phyloP scores from a whole-genome alignment of 2,329 filamentous ascomycete species.

The Elsinoe necatrix region DNA sequence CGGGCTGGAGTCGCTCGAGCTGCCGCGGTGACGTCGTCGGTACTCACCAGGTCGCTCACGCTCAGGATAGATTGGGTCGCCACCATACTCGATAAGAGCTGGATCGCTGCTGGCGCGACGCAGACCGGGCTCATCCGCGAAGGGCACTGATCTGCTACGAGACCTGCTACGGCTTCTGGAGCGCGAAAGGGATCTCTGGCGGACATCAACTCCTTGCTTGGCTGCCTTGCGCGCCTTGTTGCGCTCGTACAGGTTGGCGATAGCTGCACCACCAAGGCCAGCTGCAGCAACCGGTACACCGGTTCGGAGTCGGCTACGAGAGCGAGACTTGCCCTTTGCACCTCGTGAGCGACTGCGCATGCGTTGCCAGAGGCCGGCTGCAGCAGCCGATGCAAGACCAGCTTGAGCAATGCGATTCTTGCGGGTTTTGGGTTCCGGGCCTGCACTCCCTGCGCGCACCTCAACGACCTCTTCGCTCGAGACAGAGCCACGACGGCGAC shows the following conservation, averaged over 20 bases:
- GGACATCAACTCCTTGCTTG: constrained; percentile 36
- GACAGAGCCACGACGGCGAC: constrained; percentile 35
- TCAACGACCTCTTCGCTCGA: constrained; percentile 24
- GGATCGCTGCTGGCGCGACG: constrained; percentile 39
- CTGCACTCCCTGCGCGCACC: constrained; percentile 28
- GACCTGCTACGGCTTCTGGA: constrained; percentile 33
- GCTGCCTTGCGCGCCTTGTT: constrained; percentile 52
- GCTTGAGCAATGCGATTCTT: constrained; percentile 54
- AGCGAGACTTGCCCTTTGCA: constrained; percentile 30
- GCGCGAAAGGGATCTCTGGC: constrained; percentile 25
- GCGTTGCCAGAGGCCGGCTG: constrained; percentile 52
- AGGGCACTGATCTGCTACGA: constrained; percentile 35
- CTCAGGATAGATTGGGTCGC: constrained; percentile 52
- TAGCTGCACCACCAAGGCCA: constrained; percentile 52
- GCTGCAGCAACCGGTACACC: constrained; percentile 54
- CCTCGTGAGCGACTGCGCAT: constrained; percentile 51
- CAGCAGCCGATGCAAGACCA: constrained; percentile 53
- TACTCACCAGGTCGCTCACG: constrained; percentile 35
- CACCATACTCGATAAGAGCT: constrained; percentile 56
- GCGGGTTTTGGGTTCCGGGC: constrained; percentile 43
- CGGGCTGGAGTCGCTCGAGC: constrained; percentile 35
- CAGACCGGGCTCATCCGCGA: constrained; percentile 31
- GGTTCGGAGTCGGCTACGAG: constrained; percentile 46
- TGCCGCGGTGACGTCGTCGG: constrained; percentile 37
- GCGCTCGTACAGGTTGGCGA: constrained; percentile 55